phyloP scores from a whole-genome alignment of 305 asterid genomes.

The Fraxinus latifolia region DNA sequence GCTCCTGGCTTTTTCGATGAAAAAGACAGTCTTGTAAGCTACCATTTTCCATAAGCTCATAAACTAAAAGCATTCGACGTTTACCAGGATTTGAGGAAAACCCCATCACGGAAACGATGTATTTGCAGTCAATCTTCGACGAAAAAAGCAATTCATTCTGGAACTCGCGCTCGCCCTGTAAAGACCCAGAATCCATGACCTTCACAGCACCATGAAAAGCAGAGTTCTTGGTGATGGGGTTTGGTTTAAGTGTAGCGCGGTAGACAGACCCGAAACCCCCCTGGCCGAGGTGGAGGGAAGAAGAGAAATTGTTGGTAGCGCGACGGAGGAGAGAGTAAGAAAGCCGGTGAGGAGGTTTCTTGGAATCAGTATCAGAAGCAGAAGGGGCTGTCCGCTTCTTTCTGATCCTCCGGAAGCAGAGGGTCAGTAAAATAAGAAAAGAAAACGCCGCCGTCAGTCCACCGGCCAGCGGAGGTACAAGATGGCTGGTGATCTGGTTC shows the following conservation, averaged over 20 bases:
- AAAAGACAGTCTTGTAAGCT: constrained; percentile 93
- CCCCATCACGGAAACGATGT: constrained; percentile 65
- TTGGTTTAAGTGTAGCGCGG: constrained; percentile 53
- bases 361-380: constrained; percentile 63
- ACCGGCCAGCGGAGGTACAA: constrained; percentile 59
- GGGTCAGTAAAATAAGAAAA: constrained; percentile 44
- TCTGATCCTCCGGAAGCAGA: constrained; percentile 64
- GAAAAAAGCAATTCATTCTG: constrained; percentile 85
- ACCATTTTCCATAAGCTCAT: constrained; percentile 81
- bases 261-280: constrained; percentile 97
- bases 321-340: constrained; percentile 76
- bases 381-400: constrained; percentile 76
- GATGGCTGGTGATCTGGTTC: constrained; percentile 31
- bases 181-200: constrained; percentile 85
- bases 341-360: constrained; percentile 65
- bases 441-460: constrained; percentile 70
- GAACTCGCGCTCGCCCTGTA: constrained; percentile 97
- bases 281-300: constrained; percentile 71
- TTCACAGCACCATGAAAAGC: constrained; percentile 61
- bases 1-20: constrained; percentile 63
- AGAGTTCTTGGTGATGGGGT: constrained; percentile 27
- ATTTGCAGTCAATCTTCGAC: constrained; percentile 69
- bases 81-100: constrained; percentile 69
- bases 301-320: constrained; percentile 69
- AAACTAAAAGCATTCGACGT: constrained; percentile 80